These are phyloP conservation scores for Monosporascus sp. DNA, from an alignment of 2,329 filamentous ascomycete genomes.

Conservation along the genomic window DNA sequence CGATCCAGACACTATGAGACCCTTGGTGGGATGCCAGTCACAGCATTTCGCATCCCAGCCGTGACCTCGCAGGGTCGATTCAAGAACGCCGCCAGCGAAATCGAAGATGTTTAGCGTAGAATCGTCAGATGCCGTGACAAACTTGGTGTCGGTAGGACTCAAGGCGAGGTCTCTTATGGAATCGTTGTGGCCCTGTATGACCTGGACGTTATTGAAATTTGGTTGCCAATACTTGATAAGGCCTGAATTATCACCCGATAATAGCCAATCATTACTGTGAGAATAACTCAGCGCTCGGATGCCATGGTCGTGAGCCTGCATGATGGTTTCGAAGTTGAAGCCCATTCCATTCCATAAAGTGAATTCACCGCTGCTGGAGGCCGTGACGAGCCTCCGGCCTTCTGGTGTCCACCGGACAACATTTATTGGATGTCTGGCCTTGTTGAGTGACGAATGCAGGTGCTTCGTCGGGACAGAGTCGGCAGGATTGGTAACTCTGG, in stretches of 20 bases:
- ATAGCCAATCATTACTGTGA: slow-evolving; percentile 92
- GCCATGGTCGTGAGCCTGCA: slow-evolving; percentile 91
- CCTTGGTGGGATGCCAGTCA: slow-evolving; percentile 96
- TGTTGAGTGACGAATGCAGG: slow-evolving; percentile 96
- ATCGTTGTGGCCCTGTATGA: slow-evolving; percentile 84
- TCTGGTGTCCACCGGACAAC: slow-evolving; percentile 98
- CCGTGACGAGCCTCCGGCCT: slow-evolving; percentile 83
- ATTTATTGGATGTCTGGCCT: slow-evolving; percentile 95
- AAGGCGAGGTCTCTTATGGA: slow-evolving; percentile 89
- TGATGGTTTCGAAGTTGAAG: slow-evolving; percentile 99
- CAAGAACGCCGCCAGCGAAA: slow-evolving; percentile 79
- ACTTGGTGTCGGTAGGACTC: slow-evolving; percentile 89
- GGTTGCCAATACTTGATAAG: slow-evolving; percentile 98
- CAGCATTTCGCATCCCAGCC: slow-evolving; percentile 97
- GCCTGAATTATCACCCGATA: slow-evolving; percentile 92
- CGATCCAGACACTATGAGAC: slow-evolving; percentile 87
- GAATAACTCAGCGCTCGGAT: slow-evolving; percentile 83
- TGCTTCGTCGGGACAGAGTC: slow-evolving; percentile 93
- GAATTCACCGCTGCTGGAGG: slow-evolving; percentile 94
- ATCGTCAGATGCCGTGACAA: slow-evolving; percentile 93
- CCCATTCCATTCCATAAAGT: slow-evolving; percentile 98
- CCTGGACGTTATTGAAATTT: slow-evolving; percentile 98
- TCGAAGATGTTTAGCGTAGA: slow-evolving; percentile 93
- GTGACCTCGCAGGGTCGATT: slow-evolving; percentile 83
- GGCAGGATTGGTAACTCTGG: slow-evolving; percentile 66